Base-by-base conservation (phyloP, 371 early-diverging fungal genomes). In the Chytridium lagenaria region DNA sequence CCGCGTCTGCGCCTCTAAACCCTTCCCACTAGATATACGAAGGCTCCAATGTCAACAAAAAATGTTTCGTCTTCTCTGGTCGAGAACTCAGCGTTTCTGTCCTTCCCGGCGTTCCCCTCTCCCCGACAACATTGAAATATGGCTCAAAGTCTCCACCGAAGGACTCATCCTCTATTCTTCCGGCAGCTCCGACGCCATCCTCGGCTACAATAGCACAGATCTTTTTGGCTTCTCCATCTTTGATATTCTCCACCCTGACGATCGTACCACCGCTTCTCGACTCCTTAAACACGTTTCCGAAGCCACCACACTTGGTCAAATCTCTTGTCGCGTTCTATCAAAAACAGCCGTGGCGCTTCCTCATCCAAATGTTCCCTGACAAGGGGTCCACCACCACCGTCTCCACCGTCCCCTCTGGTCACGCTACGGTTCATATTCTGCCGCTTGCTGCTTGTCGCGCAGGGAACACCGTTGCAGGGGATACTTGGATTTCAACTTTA, bases 61-160 rank as follows among this genome's bases (percentile, higher is more conserved):
- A 89, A 68, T 90, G 88, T 71, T 86, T 89, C 36, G 83, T 90
- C 12, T 72, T 90, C 34, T 81, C 87, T 0, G 89, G 88, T 16
- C 78, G 90, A 16, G 86, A 86, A 50, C 71, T 82, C 15, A 76
- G 80, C 1, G 83, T 87, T 1, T 78, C 30, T 71, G 74, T 63
- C 73, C 80, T 78, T 34, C 83, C 63, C 69, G 75, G 26, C 67
- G 68, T 26, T 39, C 77, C 50, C 1, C 23, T 74, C 31, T 64
- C 55, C 22, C 44, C n/a, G n/a, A n/a, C 63, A 40, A 3, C 50
- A 39, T 33, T 34, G 88, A 87, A 66, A 83, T 88, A 23, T 92
- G 92, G 92, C 79, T 83, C 2, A 91, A 89, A 67, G 51, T 91
- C 0, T 86, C 88, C 36, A 63, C 76, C 0, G 88, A 89, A 70